Conservation (phyloP, 257 asterid genomes). For the Gentiana macrophylla region DNA sequence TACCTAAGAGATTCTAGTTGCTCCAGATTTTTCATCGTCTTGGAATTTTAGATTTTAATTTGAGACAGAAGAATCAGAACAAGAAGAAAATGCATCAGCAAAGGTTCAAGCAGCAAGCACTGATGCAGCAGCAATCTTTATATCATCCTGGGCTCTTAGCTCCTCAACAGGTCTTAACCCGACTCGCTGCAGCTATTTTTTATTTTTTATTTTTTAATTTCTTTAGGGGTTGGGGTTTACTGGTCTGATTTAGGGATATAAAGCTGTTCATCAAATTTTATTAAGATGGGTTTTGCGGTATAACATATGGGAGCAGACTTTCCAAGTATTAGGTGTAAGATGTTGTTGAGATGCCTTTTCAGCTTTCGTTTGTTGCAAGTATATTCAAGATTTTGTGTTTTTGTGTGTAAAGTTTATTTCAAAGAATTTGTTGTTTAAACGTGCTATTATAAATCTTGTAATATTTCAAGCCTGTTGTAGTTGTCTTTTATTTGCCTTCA, state of each 20-base stretch:
- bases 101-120: constrained; percentile 59
- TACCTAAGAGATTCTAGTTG: no score
- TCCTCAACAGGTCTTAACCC: constrained; percentile 50
- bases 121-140: constrained; percentile 76
- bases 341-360: not conserved
- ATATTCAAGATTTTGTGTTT: not conserved
- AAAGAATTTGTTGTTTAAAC: no score
- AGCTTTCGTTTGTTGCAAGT: not conserved
- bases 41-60: not conserved
- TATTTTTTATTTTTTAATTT: not conserved
- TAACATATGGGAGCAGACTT: not conserved
- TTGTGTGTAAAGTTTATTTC: not conserved
- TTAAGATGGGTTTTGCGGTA: no score
- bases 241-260: not conserved
- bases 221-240: not conserved
- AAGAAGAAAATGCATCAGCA: constrained; percentile 35
- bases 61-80: constrained; percentile 2
- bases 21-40: no score
- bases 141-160: constrained; percentile 68
- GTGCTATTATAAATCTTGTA: no score
- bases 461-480: no score
- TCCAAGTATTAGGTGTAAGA: not conserved
- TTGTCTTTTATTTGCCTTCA: no score
- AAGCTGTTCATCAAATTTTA: not conserved
- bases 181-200: not conserved